Evolutionary conservation across 768 basidiomycete genomes (phyloP).

Genomic region (Phanerodontia chrysosporium): DNA sequence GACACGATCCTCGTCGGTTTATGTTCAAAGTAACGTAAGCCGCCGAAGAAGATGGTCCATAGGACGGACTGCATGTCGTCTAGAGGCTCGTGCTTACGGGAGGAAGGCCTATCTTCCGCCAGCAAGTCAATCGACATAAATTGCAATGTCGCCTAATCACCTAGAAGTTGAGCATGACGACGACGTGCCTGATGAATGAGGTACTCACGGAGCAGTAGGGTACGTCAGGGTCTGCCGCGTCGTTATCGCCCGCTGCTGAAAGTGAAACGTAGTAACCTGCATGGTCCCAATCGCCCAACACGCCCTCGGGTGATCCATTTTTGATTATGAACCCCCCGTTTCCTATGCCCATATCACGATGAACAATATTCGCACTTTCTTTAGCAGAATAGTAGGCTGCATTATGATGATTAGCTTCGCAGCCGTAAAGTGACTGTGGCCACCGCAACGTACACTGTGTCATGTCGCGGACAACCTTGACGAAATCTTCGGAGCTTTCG

Average conservation of each 20-base stretch:
- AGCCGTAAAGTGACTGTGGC: too few relatives aligned
- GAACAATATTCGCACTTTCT: neutral
- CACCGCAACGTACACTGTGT: neutral
- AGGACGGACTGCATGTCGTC: neutral
- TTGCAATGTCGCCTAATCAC: constrained; percentile 14
- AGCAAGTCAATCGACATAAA: constrained; percentile 7
- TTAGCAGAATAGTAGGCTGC: neutral
- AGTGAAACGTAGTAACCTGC: neutral
- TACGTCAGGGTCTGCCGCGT: neutral
- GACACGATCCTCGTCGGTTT: neutral
- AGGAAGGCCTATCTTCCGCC: neutral
- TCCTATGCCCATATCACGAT: constrained; percentile 4
- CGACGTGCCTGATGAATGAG: neutral
- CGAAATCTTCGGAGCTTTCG: neutral
- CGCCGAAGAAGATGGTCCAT: neutral
- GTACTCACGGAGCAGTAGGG: too few relatives aligned
- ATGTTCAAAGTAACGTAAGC: neutral
- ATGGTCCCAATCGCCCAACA: constrained; percentile 7
- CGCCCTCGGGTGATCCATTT: neutral
- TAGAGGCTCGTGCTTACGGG: neutral
- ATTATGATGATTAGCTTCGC: too few relatives aligned
- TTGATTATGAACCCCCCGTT: neutral
- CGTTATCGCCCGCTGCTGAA: neutral
- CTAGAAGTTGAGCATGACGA: neutral
- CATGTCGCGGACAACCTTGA: neutral